Percentiles rank a stretch among this genome's conserved stretches.
These are phyloP conservation scores for Rhodomyrtus tomentosa DNA, from an alignment of 345 rosid species.

Conservation along the genomic window DNA sequence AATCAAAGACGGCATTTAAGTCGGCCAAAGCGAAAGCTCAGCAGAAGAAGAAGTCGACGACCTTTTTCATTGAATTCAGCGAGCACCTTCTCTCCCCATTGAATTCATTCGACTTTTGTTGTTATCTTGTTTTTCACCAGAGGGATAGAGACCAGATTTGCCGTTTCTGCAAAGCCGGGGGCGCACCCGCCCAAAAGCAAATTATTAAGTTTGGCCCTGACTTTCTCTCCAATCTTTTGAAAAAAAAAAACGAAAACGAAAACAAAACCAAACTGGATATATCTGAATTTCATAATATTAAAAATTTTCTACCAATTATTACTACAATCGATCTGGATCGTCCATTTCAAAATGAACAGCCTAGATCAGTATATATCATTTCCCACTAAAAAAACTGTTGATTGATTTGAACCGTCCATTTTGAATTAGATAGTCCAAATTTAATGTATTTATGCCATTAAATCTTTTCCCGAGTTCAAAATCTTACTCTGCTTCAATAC, in stretches of 20 bases:
- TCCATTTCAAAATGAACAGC: too few relatives aligned
- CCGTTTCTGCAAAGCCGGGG: neutral
- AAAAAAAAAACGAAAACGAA: too few relatives aligned
- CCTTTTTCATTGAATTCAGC: neutral
- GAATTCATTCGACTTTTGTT: neutral
- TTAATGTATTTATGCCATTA: too few relatives aligned
- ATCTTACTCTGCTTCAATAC: neutral
- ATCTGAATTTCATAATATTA: too few relatives aligned
- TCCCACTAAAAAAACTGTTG: too few relatives aligned
- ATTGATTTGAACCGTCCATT: too few relatives aligned
- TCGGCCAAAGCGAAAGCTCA: neutral
- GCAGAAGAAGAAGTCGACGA: neutral
- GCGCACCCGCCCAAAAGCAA: neutral
- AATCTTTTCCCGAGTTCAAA: too few relatives aligned
- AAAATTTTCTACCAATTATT: too few relatives aligned
- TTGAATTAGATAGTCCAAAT: too few relatives aligned
- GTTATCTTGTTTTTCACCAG: neutral
- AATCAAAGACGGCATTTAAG: neutral
- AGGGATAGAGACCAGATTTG: neutral
- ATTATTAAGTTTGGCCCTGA: neutral
- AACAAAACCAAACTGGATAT: too few relatives aligned
- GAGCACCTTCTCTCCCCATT: neutral
- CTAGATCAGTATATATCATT: too few relatives aligned
- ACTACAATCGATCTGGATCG: too few relatives aligned
- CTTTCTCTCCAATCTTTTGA: neutral